Evolutionary conservation across 2,329 filamentous ascomycete species (phyloP).

Genomic region (Penicillium sp.): DNA sequence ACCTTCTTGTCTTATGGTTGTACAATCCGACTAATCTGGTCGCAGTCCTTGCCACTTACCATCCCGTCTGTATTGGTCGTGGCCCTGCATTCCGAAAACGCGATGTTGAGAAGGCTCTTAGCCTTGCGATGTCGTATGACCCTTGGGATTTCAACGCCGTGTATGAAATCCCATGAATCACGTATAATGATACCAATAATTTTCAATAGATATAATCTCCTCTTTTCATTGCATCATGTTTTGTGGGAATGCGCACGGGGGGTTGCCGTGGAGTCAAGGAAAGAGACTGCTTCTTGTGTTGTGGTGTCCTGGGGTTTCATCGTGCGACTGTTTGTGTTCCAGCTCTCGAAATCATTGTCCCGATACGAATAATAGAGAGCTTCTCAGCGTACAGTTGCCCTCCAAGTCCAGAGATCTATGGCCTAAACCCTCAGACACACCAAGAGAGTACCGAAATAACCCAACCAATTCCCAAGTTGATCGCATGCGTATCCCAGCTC

Average conservation of each 20-base stretch:
- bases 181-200: not conserved
- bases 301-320: not conserved
- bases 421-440: not conserved
- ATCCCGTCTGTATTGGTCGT: conserved; percentile 28
- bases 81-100: conserved; percentile 29
- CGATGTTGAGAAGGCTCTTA: conserved; percentile 29
- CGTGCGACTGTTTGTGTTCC: not conserved
- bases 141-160: conserved; percentile 17
- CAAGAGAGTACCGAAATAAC: not conserved
- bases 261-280: not conserved
- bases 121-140: conserved; percentile 21
- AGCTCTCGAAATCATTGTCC: not conserved
- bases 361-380: not conserved
- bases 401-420: not conserved
- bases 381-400: not conserved
- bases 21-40: not conserved
- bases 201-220: not conserved
- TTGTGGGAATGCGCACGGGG: no score
- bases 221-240: not conserved
- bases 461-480: not conserved
- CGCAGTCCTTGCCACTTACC: conserved; percentile 19
- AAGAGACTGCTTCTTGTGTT: not conserved
- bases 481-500: not conserved
- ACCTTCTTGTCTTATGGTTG: not conserved
- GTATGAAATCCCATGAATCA: not conserved